A percentile compares a stretch with the other conserved stretches of the same genome.
Evolutionary conservation across 495 filamentous ascomycete species (phyloP).

Genomic region (Aspergillus sparsus): DNA sequence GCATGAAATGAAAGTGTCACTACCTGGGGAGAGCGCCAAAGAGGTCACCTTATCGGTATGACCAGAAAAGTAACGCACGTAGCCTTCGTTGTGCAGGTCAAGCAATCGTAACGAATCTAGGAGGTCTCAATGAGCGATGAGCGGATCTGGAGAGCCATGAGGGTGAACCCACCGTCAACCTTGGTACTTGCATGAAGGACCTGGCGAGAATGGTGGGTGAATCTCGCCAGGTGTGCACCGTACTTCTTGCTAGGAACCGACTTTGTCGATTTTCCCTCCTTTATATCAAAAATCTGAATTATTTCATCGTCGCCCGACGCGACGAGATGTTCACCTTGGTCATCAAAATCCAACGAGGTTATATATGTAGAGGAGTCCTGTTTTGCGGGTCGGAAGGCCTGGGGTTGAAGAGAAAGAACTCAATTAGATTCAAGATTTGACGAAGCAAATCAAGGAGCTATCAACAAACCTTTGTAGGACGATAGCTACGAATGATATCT

Average conservation of each 20-base stretch:
- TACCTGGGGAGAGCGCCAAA: constrained; percentile 62
- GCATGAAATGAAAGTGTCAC: constrained; percentile 89
- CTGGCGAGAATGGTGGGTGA: constrained; percentile 83
- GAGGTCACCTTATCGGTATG: constrained; percentile 81
- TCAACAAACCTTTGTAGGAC: constrained; percentile 48
- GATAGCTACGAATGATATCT: constrained; percentile 49
- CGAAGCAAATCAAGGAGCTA: background rate
- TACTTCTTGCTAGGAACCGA: constrained; percentile 88
- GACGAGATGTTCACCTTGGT: constrained; percentile 85
- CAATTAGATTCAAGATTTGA: constrained; percentile 18
- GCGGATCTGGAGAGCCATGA: background rate
- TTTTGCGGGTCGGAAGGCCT: constrained; percentile 45
- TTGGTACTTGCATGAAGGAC: constrained; percentile 96
- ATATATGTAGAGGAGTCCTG: constrained; percentile 41
- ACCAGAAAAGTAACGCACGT: constrained; percentile 91
- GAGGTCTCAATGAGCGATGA: background rate
- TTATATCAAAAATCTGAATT: constrained; percentile 90
- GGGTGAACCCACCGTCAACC: constrained; percentile 60
- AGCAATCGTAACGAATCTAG: constrained; percentile 84
- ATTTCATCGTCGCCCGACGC: constrained; percentile 88
- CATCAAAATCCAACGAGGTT: constrained; percentile 92
- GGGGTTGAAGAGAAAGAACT: constrained; percentile 2
- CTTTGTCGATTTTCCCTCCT: constrained; percentile 84
- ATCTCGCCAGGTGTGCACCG: constrained; percentile 88
- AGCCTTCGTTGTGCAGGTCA: constrained; percentile 90